Evolutionary conservation across 139 green algal species (phyloP).

Genomic region (Coelastrella sp.): DNA sequence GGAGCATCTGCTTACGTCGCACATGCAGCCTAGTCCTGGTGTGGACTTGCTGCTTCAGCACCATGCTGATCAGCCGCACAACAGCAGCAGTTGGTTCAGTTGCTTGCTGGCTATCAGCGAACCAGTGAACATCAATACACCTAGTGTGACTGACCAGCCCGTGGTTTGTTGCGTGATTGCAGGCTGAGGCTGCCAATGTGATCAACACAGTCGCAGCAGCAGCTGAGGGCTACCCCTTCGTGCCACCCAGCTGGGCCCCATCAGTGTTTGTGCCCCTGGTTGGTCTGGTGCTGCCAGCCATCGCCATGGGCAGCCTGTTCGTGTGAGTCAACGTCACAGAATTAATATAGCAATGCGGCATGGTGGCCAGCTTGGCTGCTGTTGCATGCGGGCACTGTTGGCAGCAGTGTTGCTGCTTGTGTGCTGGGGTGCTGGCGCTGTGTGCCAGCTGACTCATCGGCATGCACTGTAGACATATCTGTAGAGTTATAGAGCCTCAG

Average conservation of each 20-base stretch:
- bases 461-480: too few species aligned
- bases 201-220: slow-evolving; percentile 64
- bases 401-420: too few species aligned
- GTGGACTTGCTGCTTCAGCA: too few species aligned
- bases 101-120: neutral
- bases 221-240: slow-evolving; percentile 70
- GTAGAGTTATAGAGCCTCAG: too few species aligned
- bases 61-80: too few species aligned
- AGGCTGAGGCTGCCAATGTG: slow-evolving; percentile 69
- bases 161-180: neutral
- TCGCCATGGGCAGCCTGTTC: slow-evolving; percentile 70
- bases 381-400: too few species aligned
- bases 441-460: too few species aligned
- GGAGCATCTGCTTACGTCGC: too few species aligned
- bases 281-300: slow-evolving; percentile 60
- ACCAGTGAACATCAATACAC: neutral
- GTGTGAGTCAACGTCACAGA: slow-evolving; percentile 43
- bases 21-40: too few species aligned
- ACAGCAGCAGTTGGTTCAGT: too few species aligned
- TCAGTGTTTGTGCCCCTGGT: slow-evolving; percentile 65
- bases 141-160: neutral
- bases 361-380: neutral
- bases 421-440: too few species aligned
- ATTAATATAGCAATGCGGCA: neutral
- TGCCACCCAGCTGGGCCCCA: slow-evolving; percentile 67